Evolutionary conservation across 202 grass and related monocot genomes (phyloP), one percentile per base, ranked within the genome.

Genomic region (Digitaria exilis): DNA sequence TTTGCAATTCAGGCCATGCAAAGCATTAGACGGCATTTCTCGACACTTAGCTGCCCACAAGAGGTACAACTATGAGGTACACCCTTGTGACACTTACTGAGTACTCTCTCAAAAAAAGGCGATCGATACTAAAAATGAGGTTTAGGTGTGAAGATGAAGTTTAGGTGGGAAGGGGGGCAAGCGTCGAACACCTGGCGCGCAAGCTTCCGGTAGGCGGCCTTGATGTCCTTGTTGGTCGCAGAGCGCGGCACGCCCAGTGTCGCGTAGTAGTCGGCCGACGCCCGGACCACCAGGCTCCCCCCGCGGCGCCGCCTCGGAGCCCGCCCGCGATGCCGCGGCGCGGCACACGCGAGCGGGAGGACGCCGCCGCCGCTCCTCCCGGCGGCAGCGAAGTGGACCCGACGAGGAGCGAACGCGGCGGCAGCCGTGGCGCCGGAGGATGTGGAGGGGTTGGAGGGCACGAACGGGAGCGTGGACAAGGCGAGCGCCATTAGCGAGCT

Each of bases 131-230:
- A 58, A 58, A 57, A 58, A 28, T 4, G 34, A 54, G 49, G 42
- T 7, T 83, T 57, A 26, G 34, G 28, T 14, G 16, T 64, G 50
- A n/a, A 69, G 78, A 28, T 4, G 34, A 54, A 43, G 42, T 7
- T 83, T 57, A 26, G 34, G 28, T 14, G 16, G 69, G 50, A 69
- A 69, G 78, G 50, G 59, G 60, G 66, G 81, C n/a, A 84, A 76
- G 24, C 58, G 80, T 85, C 75, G 79, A 92, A 56, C 63, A 98
- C 96, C 96, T 96, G 93, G 64, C 96, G 96, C 25, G 96, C 96
- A 76, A 96, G 90, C 84, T 87, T 95, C 65, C 96, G 85, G 81
- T 98, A 98, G 4, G 96, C 96, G 29, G 96, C 77, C 87, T 98
- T 98, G 89, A 98, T 96, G 78, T 94, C 96, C 63, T 96, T 98